These are phyloP conservation scores for Canavalia ensiformis DNA, from an alignment of 306 rosid genomes.

Conservation along the genomic window DNA sequence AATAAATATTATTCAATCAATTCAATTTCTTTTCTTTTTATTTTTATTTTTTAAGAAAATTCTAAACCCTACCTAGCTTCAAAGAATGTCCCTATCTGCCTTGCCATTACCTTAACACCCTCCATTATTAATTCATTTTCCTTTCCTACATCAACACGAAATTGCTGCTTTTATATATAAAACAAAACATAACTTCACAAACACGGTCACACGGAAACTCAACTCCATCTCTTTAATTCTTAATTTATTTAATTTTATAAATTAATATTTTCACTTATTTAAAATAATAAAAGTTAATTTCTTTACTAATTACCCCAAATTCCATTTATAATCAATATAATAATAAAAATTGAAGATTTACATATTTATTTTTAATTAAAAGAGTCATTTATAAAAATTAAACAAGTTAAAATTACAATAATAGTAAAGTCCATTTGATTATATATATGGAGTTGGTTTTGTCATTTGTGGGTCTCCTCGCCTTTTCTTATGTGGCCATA, in stretches of 20 bases:
- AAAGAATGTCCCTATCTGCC: constrained; percentile 44
- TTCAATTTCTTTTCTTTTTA: neutral
- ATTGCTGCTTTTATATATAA: constrained; percentile 36
- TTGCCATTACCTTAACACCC: constrained; percentile 40
- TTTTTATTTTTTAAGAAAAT: neutral
- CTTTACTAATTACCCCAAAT: too few species aligned
- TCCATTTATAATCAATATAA: too few species aligned
- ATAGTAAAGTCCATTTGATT: neutral
- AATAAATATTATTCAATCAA: neutral
- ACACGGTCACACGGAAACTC: constrained; percentile 63
- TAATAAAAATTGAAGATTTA: too few species aligned
- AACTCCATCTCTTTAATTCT: neutral
- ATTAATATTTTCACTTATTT: too few species aligned
- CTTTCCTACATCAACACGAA: constrained; percentile 27
- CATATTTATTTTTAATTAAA: too few species aligned
- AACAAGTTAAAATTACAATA: too few species aligned
- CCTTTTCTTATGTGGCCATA: constrained; percentile 52
- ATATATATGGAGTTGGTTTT: constrained; percentile 30
- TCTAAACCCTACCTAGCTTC: neutral
- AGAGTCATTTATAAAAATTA: too few species aligned
- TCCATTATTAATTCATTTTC: constrained; percentile 36
- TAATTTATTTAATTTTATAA: too few species aligned
- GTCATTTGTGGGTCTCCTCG: constrained; percentile 53
- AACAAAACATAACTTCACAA: constrained; percentile 44
- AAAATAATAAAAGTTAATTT: too few species aligned